Conservation (phyloP, 192 early-diverging fungal genomes). For the Mortierella claussenii region DNA sequence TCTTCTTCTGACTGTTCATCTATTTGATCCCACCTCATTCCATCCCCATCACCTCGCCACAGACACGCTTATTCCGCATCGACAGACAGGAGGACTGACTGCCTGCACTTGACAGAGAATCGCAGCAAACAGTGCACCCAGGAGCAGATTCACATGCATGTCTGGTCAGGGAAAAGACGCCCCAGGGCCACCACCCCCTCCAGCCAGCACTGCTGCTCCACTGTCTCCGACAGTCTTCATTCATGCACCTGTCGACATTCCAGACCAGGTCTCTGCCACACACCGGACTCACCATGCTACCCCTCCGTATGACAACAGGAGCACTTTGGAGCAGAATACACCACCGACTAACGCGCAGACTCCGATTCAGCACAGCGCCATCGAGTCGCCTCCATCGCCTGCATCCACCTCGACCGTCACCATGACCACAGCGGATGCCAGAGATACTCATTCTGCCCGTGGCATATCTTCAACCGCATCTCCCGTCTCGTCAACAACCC, state of each 20-base stretch:
- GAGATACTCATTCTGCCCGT: background rate
- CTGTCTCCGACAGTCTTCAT: too few relatives aligned
- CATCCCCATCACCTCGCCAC: background rate
- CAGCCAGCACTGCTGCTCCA: background rate
- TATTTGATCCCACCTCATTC: background rate
- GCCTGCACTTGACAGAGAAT: background rate
- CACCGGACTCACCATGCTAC: background rate
- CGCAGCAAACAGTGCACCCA: background rate
- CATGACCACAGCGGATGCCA: background rate
- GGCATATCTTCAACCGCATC: background rate
- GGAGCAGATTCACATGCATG: conserved; percentile 29
- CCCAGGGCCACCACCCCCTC: conserved; percentile 17
- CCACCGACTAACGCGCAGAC: background rate
- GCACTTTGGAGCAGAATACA: background rate
- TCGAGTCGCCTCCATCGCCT: too few relatives aligned
- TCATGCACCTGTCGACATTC: background rate
- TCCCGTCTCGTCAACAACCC: background rate
- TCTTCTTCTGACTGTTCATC: background rate
- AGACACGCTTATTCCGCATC: background rate
- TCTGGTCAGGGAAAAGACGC: conserved; percentile 33
- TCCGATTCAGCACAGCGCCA: background rate
- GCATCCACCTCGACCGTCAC: background rate
- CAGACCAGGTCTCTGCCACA: too few relatives aligned
- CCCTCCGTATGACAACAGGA: background rate
- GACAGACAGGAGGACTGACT: background rate